Base-by-base conservation (phyloP, 768 basidiomycete species). In the Tulasnella sp. region DNA sequence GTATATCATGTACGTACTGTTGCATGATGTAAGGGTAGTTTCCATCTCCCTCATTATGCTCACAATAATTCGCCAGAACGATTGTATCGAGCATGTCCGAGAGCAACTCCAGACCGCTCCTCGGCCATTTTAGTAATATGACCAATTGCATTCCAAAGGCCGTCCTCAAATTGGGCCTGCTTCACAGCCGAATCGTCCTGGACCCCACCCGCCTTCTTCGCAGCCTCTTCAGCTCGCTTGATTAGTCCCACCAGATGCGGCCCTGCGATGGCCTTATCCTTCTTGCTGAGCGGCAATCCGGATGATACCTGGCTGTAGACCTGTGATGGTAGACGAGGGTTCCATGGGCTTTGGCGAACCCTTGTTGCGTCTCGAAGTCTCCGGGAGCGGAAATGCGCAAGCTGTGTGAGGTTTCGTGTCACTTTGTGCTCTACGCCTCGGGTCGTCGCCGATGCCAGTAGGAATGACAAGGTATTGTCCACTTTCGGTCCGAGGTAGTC, bases 381-480 rank as follows among this genome's bases (percentile, higher is more conserved):
- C 19, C 44, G 41, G 8, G 54, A 56, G 11, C 27, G 60, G 31
- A 34, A 45, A 24, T 61, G 54, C 10, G 45, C 42, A 5, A 59
- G 27, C 19, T 25, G 30, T 9, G 63, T 38, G 43, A 63, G 41
- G 50, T 63, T 63, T 17, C 59, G 57, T 19, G 45, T 53, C 27
- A 63, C 42, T 49, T 48, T 53, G 57, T 60, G 60, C 5, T 49
- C 43, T 11, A 34, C 44, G 38, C 59, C 51, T 10, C 42, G 31
- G 17, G 53, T 46, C 21, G 44, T 61, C 21, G 63, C 57, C 15
- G 63, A 63, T 15, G 22, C 21, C 38, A 52, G 12, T n/a, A 64
- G 46, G 17, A 64, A 55, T n/a, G 34, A 44, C 12, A 64, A 43
- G 8, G 63, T 64, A 12, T 41, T 50, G 53, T 64, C 63, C 59